phyloP scores from a whole-genome alignment of 2,329 filamentous ascomycete genomes.

The Colletotrichum salicis region DNA sequence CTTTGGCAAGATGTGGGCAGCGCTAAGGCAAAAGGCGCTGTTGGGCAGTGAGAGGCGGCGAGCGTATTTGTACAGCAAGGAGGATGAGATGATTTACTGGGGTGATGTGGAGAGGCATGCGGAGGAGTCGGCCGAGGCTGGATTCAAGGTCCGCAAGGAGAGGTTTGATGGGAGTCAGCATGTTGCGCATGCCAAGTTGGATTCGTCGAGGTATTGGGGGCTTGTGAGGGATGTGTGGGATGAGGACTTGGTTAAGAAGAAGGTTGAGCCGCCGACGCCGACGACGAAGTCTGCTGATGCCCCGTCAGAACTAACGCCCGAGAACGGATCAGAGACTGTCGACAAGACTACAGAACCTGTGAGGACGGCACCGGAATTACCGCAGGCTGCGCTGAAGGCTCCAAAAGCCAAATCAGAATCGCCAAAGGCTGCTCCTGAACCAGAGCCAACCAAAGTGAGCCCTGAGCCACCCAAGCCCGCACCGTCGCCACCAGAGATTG shows the following conservation, averaged over 20 bases:
- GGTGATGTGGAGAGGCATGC: conserved; percentile 61
- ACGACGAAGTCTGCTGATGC: not conserved
- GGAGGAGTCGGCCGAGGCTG: conserved; percentile 49
- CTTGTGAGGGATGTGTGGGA: conserved; percentile 59
- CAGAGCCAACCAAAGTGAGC: not conserved
- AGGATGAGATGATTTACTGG: conserved; percentile 59
- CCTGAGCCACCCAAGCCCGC: not conserved
- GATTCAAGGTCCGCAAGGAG: conserved; percentile 56
- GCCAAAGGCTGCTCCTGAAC: not conserved
- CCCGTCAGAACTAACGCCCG: not conserved
- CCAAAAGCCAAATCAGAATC: not conserved
- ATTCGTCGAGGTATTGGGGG: conserved; percentile 62
- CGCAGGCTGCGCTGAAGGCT: not conserved
- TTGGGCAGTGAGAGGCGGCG: conserved; percentile 54
- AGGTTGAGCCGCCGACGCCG: not conserved
- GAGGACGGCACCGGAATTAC: not conserved
- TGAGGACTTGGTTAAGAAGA: conserved; percentile 32
- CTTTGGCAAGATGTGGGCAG: conserved; percentile 47
- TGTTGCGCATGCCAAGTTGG: conserved; percentile 59
- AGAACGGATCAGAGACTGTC: not conserved
- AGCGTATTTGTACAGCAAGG: conserved; percentile 63
- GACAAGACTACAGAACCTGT: not conserved
- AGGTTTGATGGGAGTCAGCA: conserved; percentile 60
- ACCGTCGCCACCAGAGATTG: not conserved
- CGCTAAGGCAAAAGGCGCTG: conserved; percentile 48